Conservation (phyloP, 176 grass and related monocot species). For the Phoenix dactylifera region DNA sequence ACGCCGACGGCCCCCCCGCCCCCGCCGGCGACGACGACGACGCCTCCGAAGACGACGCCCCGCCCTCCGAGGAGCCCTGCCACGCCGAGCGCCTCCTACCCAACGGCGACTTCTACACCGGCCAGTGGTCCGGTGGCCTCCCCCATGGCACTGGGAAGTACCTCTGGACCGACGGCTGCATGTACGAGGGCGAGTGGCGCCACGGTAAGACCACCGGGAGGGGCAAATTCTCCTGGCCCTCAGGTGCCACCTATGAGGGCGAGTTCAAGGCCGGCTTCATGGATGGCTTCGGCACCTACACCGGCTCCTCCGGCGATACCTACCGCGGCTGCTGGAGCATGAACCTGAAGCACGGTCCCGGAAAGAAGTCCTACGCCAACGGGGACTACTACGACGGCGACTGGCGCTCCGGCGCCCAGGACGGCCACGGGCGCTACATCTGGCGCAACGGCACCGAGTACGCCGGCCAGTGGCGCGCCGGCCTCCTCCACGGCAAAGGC, state of each 20-base stretch:
- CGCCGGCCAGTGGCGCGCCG: constrained; percentile 8
- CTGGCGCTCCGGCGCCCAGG: constrained; percentile 20
- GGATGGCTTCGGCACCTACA: constrained; percentile 13
- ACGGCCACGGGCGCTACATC: constrained; percentile 14
- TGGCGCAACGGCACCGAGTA: constrained; percentile 15
- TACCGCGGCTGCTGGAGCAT: constrained; percentile 15
- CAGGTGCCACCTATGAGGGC: constrained; percentile 13
- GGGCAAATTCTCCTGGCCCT: constrained; percentile 19
- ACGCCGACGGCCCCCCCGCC: not conserved
- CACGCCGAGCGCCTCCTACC: not conserved
- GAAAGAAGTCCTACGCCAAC: constrained; percentile 14
- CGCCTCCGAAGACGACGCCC: not conserved
- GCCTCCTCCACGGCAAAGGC: constrained; percentile 4
- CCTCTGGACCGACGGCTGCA: constrained; percentile 12
- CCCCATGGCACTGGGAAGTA: constrained; percentile 11
- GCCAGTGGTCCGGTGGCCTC: constrained; percentile 9
- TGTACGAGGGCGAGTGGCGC: constrained; percentile 24
- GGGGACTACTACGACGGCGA: constrained; percentile 20
- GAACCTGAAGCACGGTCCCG: constrained; percentile 17
- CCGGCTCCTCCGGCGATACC: constrained; percentile 1
- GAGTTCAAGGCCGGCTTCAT: constrained; percentile 24
- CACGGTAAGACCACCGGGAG: constrained; percentile 10
- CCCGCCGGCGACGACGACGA: not conserved
- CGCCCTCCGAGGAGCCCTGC: not conserved
- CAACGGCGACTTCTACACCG: constrained; percentile 16